Evolutionary conservation across 768 basidiomycete genomes (phyloP).

Genomic region (Boletales sp.): DNA sequence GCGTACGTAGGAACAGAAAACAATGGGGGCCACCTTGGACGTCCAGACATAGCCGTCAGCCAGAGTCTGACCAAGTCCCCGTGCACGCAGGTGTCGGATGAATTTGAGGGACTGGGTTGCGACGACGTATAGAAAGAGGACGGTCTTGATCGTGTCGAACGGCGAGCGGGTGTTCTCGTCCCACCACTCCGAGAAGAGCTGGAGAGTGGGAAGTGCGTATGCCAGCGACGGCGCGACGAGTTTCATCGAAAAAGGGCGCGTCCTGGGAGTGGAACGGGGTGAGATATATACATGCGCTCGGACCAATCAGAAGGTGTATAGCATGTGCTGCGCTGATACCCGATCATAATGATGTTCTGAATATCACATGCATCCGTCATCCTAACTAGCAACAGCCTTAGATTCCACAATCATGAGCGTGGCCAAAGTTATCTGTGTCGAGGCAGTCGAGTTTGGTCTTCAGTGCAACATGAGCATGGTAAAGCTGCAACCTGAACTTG

Average conservation of each 20-base stretch:
- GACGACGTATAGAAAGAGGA: constrained; percentile 33
- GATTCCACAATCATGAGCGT: too few species aligned
- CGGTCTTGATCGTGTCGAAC: constrained; percentile 31
- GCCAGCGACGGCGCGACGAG: constrained; percentile 9
- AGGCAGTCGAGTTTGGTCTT: too few species aligned
- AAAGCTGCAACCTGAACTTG: too few species aligned
- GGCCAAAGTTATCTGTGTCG: too few species aligned
- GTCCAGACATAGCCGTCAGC: constrained; percentile 28
- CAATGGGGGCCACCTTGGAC: constrained; percentile 13
- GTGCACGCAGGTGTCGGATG: constrained; percentile 36
- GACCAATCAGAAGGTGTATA: too few species aligned
- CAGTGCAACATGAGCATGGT: too few species aligned
- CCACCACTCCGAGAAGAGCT: constrained; percentile 15
- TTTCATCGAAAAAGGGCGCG: neutral
- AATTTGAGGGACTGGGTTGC: constrained; percentile 21
- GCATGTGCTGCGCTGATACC: too few species aligned
- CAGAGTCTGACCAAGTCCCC: constrained; percentile 30
- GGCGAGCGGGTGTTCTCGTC: constrained; percentile 10
- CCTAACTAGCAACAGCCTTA: too few species aligned
- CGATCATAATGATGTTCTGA: too few species aligned
- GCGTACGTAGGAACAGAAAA: too few species aligned
- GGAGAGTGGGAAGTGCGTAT: constrained; percentile 1
- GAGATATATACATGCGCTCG: too few species aligned
- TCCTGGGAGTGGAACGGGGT: neutral
- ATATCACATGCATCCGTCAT: too few species aligned